Base-by-base conservation (phyloP, 495 filamentous ascomycete species). In the Talaromyces thailandensis region DNA sequence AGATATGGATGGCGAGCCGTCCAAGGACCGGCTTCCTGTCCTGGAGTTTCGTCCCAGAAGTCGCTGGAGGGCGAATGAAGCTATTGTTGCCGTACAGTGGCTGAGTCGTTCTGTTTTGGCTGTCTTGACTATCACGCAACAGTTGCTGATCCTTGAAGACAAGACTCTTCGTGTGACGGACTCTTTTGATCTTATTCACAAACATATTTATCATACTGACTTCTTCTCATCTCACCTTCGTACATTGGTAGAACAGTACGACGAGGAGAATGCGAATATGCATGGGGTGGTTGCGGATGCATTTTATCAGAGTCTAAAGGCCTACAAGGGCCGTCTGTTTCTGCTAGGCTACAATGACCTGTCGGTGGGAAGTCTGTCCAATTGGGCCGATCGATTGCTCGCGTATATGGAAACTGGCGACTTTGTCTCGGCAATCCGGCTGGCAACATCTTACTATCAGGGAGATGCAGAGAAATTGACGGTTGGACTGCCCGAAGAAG, bases 371-470 rank as follows among this genome's bases (percentile, higher is more conserved):
- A 88, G 86, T 32, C 75, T 98, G 52, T 97, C 95, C 12, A 98
- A 98, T 67, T 98, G 94, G 94, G 94, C 94, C n/a, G 94, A 98
- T 75, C 82, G 94, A 64, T 78, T 98, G n/a, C 84, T 96, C 60
- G 93, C 93, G 1, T 78, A 97, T 62, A 96, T 98, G 91, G 92
- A 98, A 69, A 87, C 91, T 51, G 94, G 94, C 28, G 91, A 96
- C 69, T 95, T 92, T 66, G 91, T 98, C 65, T 86, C 86, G 6
- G 93, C 95, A 6, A 96, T 98, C 58, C 81, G 84, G 63, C 81
- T 97, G 66, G 94, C 94, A 4, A 97, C 92, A 1, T 86, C 88
- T 0, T 98, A 96, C 72, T 96, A 96, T 71, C 86, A 84, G 12
- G 95, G 94, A 23, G 84, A 90, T 69, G 83, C 90, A 26, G 90